Base-by-base conservation (phyloP, 805 yeast genomes). In the Hanseniaspora occidentalis region DNA sequence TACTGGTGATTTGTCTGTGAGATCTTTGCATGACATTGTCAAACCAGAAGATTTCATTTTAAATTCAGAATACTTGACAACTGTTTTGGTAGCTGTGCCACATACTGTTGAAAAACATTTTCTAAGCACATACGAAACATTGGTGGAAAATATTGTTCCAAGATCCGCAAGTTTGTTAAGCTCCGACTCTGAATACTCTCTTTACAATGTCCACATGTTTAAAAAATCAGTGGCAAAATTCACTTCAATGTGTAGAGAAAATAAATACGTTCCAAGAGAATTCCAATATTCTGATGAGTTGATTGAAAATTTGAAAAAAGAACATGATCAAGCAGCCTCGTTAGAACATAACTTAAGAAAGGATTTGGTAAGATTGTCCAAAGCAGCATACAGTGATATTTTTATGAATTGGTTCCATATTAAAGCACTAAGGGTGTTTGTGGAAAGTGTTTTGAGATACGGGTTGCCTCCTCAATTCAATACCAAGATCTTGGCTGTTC, bases 401-500 rank as follows among this genome's bases (percentile, higher is more conserved):
- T 68, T 83, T 46, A 70, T 84, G 50, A 76, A 81, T 48, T 86
- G 96, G 96, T 70, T 84, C 55, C 98, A 92, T 61, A 73, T 92
- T 50, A 86, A 86, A 62, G 76, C 84, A 3, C 70, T 92, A 40
- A 77, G 96, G 50, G 71, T 84, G 16, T 92, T 82, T 61, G 95
- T 89, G 29, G 99, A 92, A 65, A 74, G 86, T 38, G 95, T 92
- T 13, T 71, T 92, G 58, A 79, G 99, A 62, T 92, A 92, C 60
- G 99, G 99, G 1, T 72, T 92, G 48, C 99, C 98, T 26, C 96
- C 97, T 23, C 81, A 80, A 52, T 92, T 89, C 60, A 73, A 75
- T 55, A 66, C 73, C 11, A 67, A 65, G 33, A 52, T 70, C 25
- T 60, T 69, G 37, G 64, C 66, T 20, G 60, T 69, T 21, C 70